phyloP scores from a whole-genome alignment of 805 yeast genomes.

The Barnettozyma sucrosica region DNA sequence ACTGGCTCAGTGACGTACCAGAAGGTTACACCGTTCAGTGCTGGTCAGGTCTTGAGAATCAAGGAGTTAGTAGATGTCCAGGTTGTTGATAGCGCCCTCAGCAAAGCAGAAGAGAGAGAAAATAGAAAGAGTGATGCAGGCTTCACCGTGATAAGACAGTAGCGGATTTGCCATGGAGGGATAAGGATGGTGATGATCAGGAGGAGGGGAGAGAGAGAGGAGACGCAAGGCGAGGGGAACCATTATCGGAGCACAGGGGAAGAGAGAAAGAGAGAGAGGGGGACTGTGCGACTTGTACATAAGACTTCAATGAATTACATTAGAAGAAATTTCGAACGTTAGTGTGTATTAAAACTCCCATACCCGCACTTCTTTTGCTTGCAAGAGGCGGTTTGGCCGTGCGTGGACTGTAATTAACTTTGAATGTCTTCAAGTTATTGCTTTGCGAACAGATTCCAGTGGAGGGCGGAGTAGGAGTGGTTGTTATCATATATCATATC shows the following conservation, averaged over 20 bases:
- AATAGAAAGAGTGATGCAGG: conserved; percentile 61
- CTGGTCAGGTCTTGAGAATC: conserved; percentile 77
- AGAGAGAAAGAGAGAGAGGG: no score
- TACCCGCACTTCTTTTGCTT: no score
- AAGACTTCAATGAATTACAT: not conserved
- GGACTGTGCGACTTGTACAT: not conserved
- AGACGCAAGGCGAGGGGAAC: not conserved
- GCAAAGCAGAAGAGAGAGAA: conserved; percentile 45
- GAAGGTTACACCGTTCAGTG: conserved; percentile 66
- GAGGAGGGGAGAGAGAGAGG: no score
- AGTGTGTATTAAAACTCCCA: not conserved
- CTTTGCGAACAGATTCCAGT: no score
- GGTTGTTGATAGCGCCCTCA: conserved; percentile 48
- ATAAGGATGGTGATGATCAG: no score
- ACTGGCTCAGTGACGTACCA: conserved; percentile 74
- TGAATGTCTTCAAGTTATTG: no score
- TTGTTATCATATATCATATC: not conserved
- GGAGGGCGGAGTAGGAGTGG: not conserved
- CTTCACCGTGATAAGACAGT: conserved; percentile 38
- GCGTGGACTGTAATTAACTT: no score
- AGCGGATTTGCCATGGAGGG: not conserved
- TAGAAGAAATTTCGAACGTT: not conserved
- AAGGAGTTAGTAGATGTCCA: conserved; percentile 86
- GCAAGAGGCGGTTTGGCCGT: no score
- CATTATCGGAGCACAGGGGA: not conserved